Evolutionary conservation across 2,329 filamentous ascomycete genomes (phyloP), one percentile per base, ranked within the genome.

Genomic region (Claviceps maximensis): DNA sequence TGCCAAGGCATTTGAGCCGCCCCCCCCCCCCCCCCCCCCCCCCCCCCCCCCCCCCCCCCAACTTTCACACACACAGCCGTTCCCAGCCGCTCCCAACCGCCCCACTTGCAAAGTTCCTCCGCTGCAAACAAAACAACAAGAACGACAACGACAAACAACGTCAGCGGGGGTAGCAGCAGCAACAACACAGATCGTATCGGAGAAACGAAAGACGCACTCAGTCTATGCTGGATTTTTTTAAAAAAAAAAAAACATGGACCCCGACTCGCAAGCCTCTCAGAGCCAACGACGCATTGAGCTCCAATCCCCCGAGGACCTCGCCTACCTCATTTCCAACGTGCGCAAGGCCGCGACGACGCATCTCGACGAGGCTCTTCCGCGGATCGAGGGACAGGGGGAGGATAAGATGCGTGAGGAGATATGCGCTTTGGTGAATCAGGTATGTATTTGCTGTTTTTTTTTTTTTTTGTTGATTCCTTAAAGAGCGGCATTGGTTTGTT

Each of bases 221-320:
- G n/a, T n/a, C n/a, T n/a, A n/a, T n/a, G n/a, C n/a, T n/a, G n/a
- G n/a, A n/a, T n/a, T n/a, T n/a, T n/a, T n/a, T n/a, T n/a, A n/a
- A n/a, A n/a, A n/a, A n/a, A n/a, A n/a, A 29, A 17, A 23, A 47
- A 47, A 6, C 56, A 71, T 71, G 68, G 64, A 66, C 57, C 61
- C 65, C 36, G 65, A 67, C 51, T 66, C 64, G 12, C 57, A 63
- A 53, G 60, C 65, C 54, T 62, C 67, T 9, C 65, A 71, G 40
- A 67, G 68, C 58, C 81, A 89, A 68, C 83, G 87, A 65, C 85
- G 83, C 70, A 86, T 91, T 66, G 87, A 90, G 70, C 80, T 91
- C 50, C 86, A 90, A 70, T 77, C 79, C n/a, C 79, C 82, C 44
- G 80, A 84, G 49, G 87, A 91, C 68, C 75, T 90, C 36, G 70